Conservation (phyloP, 176 grass and related monocot species). For the Hyparrhenia diplandra region DNA sequence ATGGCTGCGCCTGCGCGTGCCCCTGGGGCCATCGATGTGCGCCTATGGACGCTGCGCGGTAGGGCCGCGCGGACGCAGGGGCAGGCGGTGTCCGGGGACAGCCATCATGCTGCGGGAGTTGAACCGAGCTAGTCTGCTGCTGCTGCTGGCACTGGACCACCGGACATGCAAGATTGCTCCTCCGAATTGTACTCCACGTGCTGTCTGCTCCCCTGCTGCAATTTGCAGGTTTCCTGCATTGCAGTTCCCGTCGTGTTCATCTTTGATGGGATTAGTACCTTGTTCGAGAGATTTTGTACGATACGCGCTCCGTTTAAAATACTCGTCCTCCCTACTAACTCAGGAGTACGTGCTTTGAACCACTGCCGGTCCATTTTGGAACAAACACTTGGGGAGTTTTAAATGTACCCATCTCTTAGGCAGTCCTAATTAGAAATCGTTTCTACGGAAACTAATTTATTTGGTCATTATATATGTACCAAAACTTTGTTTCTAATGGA, state of each 20-base stretch:
- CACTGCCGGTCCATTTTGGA: neutral
- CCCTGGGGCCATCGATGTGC: constrained; percentile 16
- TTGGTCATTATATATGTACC: too few relatives aligned
- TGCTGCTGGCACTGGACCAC: constrained; percentile 27
- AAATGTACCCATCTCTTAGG: too few relatives aligned
- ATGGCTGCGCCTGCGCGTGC: neutral
- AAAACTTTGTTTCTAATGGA: too few relatives aligned
- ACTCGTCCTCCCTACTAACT: neutral
- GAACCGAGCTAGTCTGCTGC: neutral
- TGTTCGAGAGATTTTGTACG: neutral
- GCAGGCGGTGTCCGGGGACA: neutral
- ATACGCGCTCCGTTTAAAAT: neutral
- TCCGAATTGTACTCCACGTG: neutral
- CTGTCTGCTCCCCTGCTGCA: neutral
- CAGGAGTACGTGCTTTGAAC: neutral
- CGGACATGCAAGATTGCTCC: constrained; percentile 32
- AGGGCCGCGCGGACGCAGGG: too few relatives aligned
- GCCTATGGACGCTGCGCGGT: neutral
- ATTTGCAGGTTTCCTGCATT: neutral
- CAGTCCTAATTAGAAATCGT: too few relatives aligned
- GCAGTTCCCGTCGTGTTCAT: neutral
- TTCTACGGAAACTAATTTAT: too few relatives aligned
- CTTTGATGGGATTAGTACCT: neutral
- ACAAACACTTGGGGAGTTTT: neutral
- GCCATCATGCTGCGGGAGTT: neutral